Conservation (phyloP, 1,139 yeast species). For the Candida anutae region DNA sequence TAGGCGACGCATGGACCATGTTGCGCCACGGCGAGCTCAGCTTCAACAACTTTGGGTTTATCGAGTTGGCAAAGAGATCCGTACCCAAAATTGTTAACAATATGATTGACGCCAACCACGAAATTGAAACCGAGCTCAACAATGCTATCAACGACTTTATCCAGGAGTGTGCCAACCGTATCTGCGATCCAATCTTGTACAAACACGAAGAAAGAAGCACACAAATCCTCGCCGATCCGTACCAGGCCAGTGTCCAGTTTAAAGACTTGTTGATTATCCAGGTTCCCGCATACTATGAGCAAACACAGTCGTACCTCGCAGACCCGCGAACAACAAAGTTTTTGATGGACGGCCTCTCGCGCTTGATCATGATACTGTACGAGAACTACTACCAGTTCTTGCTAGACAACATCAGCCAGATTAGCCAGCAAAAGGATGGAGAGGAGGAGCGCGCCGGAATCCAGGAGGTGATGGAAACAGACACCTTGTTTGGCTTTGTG, state of each 20-base stretch:
- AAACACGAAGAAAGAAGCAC: slow-evolving; percentile 3
- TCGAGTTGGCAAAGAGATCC: slow-evolving; percentile 57
- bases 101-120: slow-evolving; percentile 79
- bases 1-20: slow-evolving; percentile 48
- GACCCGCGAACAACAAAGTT: slow-evolving; percentile 26
- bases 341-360: slow-evolving; percentile 24
- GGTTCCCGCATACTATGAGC: slow-evolving; percentile 48
- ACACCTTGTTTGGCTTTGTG: slow-evolving; percentile 43
- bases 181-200: slow-evolving; percentile 26
- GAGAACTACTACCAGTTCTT: slow-evolving; percentile 21
- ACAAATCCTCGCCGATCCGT: slow-evolving; percentile 12
- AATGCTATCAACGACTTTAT: slow-evolving; percentile 60
- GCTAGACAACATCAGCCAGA: slow-evolving; percentile 9
- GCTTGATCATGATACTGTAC: slow-evolving; percentile 23
- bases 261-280: slow-evolving; percentile 42
- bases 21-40: slow-evolving; percentile 31
- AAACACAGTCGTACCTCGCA: slow-evolving; percentile 41
- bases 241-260: slow-evolving; percentile 26
- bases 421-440: slow-evolving; percentile 7
- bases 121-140: slow-evolving; percentile 66
- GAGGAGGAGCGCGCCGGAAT: slow-evolving; percentile 15
- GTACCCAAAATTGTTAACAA: slow-evolving; percentile 81
- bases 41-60: slow-evolving; percentile 34
- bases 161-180: slow-evolving; percentile 27
- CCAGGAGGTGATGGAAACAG: slow-evolving; percentile 49